Percentiles rank a stretch among this genome's conserved stretches.
phyloP scores from a whole-genome alignment of 768 basidiomycete genomes.

The Leccinum pellstonianum region DNA sequence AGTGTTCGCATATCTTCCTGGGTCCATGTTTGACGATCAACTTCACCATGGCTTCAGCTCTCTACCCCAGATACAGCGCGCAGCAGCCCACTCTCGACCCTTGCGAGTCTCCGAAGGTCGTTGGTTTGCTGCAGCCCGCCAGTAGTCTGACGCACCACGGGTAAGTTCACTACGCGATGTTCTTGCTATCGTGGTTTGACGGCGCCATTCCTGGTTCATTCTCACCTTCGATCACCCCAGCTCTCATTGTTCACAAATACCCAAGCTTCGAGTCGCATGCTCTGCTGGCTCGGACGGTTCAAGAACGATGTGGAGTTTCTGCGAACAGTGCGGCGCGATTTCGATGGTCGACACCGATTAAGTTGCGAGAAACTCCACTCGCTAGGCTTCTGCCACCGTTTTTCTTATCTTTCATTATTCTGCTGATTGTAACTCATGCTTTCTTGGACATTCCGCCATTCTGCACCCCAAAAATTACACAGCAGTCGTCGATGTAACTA shows the following conservation, averaged over 20 bases:
- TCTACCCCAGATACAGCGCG: conserved; percentile 63
- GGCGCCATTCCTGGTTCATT: conserved; percentile 12
- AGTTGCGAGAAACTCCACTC: conserved; percentile 3
- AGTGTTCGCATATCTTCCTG: conserved; percentile 22
- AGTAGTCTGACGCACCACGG: conserved; percentile 65
- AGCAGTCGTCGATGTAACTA: conserved; percentile 25
- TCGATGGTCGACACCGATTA: conserved; percentile 82
- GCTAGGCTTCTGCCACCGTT: conserved; percentile 11
- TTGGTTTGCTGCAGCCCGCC: conserved; percentile 70
- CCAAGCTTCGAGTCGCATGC: conserved; percentile 79
- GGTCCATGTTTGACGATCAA: conserved; percentile 1
- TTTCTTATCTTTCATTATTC: conserved; percentile 33
- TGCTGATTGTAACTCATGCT: conserved; percentile 31
- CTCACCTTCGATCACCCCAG: conserved; percentile 34
- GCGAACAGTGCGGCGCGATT: conserved; percentile 86
- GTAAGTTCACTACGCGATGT: conserved; percentile 42
- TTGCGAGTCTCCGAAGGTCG: conserved; percentile 44
- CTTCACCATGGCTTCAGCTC: conserved; percentile 15
- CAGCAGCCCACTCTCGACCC: conserved; percentile 57
- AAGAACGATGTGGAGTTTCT: conserved; percentile 82
- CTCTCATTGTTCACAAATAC: conserved; percentile 72
- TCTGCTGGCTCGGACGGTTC: conserved; percentile 66
- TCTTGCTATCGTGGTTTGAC: conserved; percentile 13
- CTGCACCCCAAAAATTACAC: conserved; percentile 26
- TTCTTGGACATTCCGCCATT: conserved; percentile 22